These are phyloP conservation scores for Isatis tinctoria DNA, from an alignment of 345 rosid species.

Conservation along the genomic window DNA sequence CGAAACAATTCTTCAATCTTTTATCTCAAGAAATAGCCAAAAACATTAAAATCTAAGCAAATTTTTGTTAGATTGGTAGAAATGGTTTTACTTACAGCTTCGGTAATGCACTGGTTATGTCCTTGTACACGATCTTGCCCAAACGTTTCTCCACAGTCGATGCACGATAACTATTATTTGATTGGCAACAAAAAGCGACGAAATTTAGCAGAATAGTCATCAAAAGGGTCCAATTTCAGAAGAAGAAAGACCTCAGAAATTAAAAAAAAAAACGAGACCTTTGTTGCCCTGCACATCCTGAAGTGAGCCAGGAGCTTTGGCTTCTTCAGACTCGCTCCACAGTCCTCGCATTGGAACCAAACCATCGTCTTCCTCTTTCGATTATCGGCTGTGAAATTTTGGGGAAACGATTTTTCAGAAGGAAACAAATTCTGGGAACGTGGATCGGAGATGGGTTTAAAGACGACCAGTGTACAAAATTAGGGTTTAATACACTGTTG, in stretches of 20 bases:
- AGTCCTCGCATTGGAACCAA: conserved; percentile 98
- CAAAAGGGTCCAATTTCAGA: neutral
- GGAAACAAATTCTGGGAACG: neutral
- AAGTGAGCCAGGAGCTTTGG: conserved; percentile 85
- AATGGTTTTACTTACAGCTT: conserved; percentile 52
- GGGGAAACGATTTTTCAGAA: neutral
- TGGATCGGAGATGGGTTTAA: conserved; percentile 11
- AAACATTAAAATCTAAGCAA: neutral
- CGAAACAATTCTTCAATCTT: neutral
- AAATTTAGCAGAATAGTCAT: neutral
- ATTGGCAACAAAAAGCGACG: neutral
- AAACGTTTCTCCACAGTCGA: conserved; percentile 83
- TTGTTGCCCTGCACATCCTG: conserved; percentile 71
- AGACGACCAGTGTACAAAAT: neutral
- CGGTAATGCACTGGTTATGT: conserved; percentile 86
- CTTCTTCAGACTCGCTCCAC: conserved; percentile 90
- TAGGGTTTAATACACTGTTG: conserved; percentile 4
- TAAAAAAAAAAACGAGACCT: conserved; percentile 36
- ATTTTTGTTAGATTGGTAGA: neutral
- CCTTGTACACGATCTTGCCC: conserved; percentile 73
- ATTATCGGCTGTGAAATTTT: neutral
- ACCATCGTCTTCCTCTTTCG: conserved; percentile 51
- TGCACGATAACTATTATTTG: conserved; percentile 72
- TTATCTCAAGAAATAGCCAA: neutral
- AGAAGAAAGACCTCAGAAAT: neutral